phyloP scores from a whole-genome alignment of 805 yeast species.

The Barnettozyma wickerhamii region DNA sequence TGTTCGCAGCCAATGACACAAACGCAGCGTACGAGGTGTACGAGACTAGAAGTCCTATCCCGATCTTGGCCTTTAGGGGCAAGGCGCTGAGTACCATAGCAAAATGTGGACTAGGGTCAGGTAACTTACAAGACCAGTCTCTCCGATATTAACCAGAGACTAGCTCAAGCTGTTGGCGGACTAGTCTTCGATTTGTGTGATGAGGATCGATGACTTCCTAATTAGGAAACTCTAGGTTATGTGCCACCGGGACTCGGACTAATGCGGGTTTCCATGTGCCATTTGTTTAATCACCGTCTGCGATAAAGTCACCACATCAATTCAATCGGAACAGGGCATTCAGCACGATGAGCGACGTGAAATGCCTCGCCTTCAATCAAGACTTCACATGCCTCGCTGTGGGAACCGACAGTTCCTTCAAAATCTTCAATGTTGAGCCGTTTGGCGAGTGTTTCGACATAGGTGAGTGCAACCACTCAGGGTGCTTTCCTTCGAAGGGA shows the following conservation, averaged over 20 bases:
- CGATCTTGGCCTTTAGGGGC: constrained; percentile 24
- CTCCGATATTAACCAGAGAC: no score
- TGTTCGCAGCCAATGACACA: constrained; percentile 50
- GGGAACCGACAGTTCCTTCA: constrained; percentile 61
- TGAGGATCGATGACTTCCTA: no score
- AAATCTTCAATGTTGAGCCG: constrained; percentile 84
- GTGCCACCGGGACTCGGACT: background rate
- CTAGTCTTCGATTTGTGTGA: no score
- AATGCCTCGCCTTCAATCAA: constrained; percentile 49
- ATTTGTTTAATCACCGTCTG: no score
- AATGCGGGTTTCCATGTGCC: background rate
- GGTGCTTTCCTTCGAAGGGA: background rate
- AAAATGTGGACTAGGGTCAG: no score
- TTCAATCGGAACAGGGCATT: background rate
- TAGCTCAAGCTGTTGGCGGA: no score
- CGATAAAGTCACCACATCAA: background rate
- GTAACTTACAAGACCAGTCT: no score
- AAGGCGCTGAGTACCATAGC: constrained; percentile 6
- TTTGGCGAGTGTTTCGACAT: constrained; percentile 65
- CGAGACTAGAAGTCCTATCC: constrained; percentile 32
- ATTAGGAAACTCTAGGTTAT: background rate
- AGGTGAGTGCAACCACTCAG: constrained; percentile 21
- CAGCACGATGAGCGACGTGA: constrained; percentile 1
- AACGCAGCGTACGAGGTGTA: constrained; percentile 66
- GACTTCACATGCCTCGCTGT: constrained; percentile 77